Base-by-base conservation (phyloP, 805 yeast genomes). In the Candida pini region DNA sequence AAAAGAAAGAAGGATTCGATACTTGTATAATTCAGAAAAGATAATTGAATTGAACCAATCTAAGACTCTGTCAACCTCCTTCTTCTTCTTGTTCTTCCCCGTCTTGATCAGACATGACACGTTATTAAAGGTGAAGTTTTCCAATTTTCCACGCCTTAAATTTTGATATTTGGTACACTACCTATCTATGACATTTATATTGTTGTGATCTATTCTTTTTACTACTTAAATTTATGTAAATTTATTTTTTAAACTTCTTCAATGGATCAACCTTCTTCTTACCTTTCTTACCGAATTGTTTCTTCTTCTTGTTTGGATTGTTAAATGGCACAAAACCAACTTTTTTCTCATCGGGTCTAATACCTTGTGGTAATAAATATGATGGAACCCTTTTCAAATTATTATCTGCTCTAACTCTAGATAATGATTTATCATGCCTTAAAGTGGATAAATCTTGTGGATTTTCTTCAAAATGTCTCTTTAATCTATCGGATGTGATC, bases 401-500 rank as follows among this genome's bases (percentile, higher is more conserved):
- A 21, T 75, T 64, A 57, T 89, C 96, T 5, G 78, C 73, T 58
- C 95, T 76, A 1, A 89, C 68, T 8, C 90, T 79, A 53, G 89
- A 95, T 38, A 86, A 58, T 45, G 84, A 95, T 51, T 81, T 84
- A 56, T 92, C 98, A 54, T 92, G 98, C 55, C 96, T 81, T 55
- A 92, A 73, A 34, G 83, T 77, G 15, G 78, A 77, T 50, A 92
- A 71, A 62, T 92, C 98, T 54, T 86, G 94, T 6, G 98, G 98
- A 55, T 92, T 92, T 54, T 92, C 97, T 59, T 90, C 96, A 56
- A 92, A 92, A 62, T 87, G 95, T 54, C 96, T 74, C 62, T 88
- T 87, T 56, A 92, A 72, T 55, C 86, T 88, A 38, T 87, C 96
- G 48, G 94, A 84, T 28, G 90, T 76, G 43, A 92, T 66, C 56